These are phyloP conservation scores for Daldinia sp. DNA, from an alignment of 2,329 filamentous ascomycete species.

Conservation along the genomic window DNA sequence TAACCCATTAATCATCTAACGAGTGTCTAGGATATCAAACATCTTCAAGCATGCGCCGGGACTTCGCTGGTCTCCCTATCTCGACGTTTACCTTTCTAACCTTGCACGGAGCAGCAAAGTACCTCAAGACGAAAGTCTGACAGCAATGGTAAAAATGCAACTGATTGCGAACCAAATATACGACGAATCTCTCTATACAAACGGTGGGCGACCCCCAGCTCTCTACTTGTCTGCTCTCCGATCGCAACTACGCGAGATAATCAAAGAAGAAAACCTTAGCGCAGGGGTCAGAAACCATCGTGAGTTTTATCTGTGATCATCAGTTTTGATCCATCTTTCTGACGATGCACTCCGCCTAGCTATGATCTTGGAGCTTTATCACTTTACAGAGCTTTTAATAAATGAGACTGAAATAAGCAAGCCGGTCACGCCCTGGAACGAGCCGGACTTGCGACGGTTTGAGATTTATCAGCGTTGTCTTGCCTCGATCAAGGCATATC, in stretches of 20 bases:
- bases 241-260: not conserved
- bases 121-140: constrained; percentile 33
- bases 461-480: constrained; percentile 38
- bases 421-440: constrained; percentile 7
- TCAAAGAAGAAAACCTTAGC: not conserved
- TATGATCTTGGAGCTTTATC: constrained; percentile 15
- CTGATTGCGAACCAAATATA: constrained; percentile 37
- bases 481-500: constrained; percentile 43
- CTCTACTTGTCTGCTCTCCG: not conserved
- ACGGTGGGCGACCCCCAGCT: not conserved
- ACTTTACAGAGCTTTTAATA: constrained; percentile 31
- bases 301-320: not conserved
- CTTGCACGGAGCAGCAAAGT: constrained; percentile 25
- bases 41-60: constrained; percentile 34
- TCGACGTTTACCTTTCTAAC: constrained; percentile 35
- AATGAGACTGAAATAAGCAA: constrained; percentile 25
- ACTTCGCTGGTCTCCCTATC: constrained; percentile 38
- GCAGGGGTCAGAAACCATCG: not conserved
- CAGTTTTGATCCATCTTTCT: not conserved
- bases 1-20: not conserved
- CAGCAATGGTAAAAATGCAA: constrained; percentile 37
- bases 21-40: constrained; percentile 29
- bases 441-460: constrained; percentile 28
- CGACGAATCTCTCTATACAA: constrained; percentile 18
- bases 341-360: constrained; percentile 20